Evolutionary conservation across 441 rosid genomes (phyloP), one percentile per base, ranked within the genome.

Genomic region (Erodium trifolium): DNA sequence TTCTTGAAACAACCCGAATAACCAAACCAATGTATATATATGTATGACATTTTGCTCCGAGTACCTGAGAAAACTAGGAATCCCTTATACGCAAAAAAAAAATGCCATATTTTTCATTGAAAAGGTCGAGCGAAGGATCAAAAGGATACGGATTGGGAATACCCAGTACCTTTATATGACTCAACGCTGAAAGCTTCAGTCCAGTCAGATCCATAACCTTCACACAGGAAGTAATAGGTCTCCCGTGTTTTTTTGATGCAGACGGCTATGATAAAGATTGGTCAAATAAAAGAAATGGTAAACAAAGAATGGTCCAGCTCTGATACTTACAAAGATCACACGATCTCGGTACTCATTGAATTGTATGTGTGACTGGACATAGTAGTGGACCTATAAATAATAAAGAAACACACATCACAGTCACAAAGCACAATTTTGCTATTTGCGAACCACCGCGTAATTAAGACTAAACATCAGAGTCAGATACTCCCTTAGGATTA

Each of bases 121-220:
- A 23, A 23, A 23, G 27, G 27, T 23, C 2, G 27, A 23, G 27
- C 27, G 0, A 23, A 23, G 27, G 27, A 0, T 23, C 27, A 23
- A 23, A 23, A 23, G 27, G 27, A 23, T 23, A 23, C 27, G 27
- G 27, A 23, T 23, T 23, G 27, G 27, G 27, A 23, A 23, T 23
- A 59, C 64, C 34, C 3, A 31, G 19, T 16, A 91, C 96, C 96
- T 89, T 93, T 76, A 89, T 85, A 71, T 91, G 92, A 83, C 82
- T 81, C 55, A 91, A 77, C 4, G 97, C 93, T 49, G 99, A 89
- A 75, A 93, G 84, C 83, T 82, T 91, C 70, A 91, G 74, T 69
- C 99, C 99, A 53, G 97, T 84, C 96, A 93, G 88, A 76, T 93
- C 99, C 37, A 93, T 72, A 78, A 93, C 84, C 83, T 93, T 93